A percentile compares a stretch with the other conserved stretches of the same genome.
These are phyloP conservation scores for Posidonia oceanica DNA, from an alignment of 116 monocot genomes.

Conservation along the genomic window DNA sequence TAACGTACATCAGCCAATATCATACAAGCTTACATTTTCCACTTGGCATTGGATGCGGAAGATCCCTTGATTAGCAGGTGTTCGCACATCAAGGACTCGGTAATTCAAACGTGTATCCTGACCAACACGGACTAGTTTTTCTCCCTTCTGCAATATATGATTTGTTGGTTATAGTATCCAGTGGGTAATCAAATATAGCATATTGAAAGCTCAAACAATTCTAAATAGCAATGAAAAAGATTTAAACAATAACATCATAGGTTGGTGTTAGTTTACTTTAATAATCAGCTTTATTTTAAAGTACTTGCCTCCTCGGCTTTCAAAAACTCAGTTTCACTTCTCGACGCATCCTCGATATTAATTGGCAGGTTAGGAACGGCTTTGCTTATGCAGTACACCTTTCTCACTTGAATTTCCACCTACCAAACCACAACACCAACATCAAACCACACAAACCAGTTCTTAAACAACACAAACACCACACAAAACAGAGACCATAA, in stretches of 20 bases:
- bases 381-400: constrained; percentile 73
- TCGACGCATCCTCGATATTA: constrained; percentile 84
- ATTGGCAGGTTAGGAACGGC: constrained; percentile 62
- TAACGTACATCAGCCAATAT: background rate
- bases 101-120: constrained; percentile 87
- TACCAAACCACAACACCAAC: constrained; percentile 10
- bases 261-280: background rate
- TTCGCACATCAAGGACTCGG: constrained; percentile 68
- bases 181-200: background rate
- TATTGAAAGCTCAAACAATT: background rate
- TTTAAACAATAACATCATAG: background rate
- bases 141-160: constrained; percentile 41
- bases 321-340: constrained; percentile 74
- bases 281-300: background rate
- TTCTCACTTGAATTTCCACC: constrained; percentile 87
- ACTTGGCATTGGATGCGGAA: constrained; percentile 58
- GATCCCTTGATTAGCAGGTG: constrained; percentile 75
- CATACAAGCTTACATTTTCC: constrained; percentile 42
- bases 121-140: constrained; percentile 81
- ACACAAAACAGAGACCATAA: background rate
- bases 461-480: too few relatives aligned
- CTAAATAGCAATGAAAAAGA: background rate
- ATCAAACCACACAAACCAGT: background rate
- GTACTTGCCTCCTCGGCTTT: constrained; percentile 48
- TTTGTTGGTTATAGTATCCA: background rate